Base-by-base conservation (phyloP, 2,329 filamentous ascomycete species). In the Calonectria henricotiae region DNA sequence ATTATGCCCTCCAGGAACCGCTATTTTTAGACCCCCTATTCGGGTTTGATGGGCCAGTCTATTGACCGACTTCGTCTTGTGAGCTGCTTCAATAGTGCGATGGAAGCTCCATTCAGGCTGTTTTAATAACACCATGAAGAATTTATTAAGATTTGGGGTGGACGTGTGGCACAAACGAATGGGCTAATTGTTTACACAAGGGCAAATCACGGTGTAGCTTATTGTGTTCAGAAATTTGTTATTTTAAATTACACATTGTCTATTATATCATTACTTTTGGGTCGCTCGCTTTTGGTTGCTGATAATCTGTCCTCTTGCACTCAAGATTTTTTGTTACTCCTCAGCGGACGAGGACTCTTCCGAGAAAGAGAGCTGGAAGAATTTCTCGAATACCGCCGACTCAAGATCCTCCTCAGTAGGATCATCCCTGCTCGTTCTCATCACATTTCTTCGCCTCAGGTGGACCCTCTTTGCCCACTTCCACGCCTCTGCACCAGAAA, bases 381-480 rank as follows among this genome's bases (percentile, higher is more conserved):
- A 62, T 35, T 55, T 62, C 20, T 54, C 58, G 37, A 62, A 65
- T n/a, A 44, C 49, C n/a, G 27, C 54, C 9, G 63, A 65, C 41
- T 65, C 63, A n/a, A 65, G 44, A 23, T 65, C 63, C 39, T 58
- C 49, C 63, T 65, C 63, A 17, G 37, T 65, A 9, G 37, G 41
- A 8, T 65, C 63, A 1, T 44, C 49, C 7, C 39, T 35, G 20
- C 32, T 32, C 39, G 13, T 25, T n/a, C 46, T 49, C 4, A 65
- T 41, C 9, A 58, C 41, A 20, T 65, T 65, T 2, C 75, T 73
- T 27, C 76, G 74, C n/a, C 87, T 80, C 74, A 89, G 86, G 71
- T 84, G 89, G 30, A 86, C 76, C 2, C 92, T 83, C 85, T 94
- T 94, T 15, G 77, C 83, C 86, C 86, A 92, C 81, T 93, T 94